Evolutionary conservation across 768 basidiomycete genomes (phyloP).

Genomic region (Panellus pusillus): DNA sequence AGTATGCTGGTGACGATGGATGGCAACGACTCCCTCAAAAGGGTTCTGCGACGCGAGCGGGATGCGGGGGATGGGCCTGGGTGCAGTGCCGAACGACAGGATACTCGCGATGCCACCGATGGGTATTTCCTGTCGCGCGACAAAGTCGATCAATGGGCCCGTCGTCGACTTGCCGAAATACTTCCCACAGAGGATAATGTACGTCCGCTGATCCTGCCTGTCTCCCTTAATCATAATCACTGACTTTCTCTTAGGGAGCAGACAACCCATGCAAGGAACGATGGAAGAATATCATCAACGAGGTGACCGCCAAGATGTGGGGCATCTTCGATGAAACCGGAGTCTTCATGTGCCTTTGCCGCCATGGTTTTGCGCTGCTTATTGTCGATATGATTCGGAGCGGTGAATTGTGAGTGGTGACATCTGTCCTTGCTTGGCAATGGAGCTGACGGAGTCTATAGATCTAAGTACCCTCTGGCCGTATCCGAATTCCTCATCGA

Average conservation of each 20-base stretch:
- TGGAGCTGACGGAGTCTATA: no score
- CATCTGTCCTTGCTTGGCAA: no score
- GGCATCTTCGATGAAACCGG: conserved; percentile 37
- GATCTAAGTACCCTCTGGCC: conserved; percentile 5
- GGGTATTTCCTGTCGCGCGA: conserved; percentile 22
- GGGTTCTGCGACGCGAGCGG: neutral
- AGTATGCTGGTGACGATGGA: conserved; percentile 29
- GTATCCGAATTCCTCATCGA: neutral
- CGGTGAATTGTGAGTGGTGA: conserved; percentile 39
- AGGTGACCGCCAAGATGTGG: conserved; percentile 28
- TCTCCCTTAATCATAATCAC: no score
- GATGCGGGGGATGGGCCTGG: conserved; percentile 5
- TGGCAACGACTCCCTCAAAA: conserved; percentile 30
- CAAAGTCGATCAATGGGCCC: neutral
- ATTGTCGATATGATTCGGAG: conserved; percentile 34
- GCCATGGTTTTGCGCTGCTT: conserved; percentile 32
- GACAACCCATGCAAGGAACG: neutral
- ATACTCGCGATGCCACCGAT: conserved; percentile 4
- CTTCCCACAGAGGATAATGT: neutral
- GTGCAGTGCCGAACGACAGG: conserved; percentile 6
- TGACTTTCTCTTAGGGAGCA: neutral
- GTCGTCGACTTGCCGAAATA: neutral
- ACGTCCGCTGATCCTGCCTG: neutral
- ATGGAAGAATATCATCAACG: conserved; percentile 25
- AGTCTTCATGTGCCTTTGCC: conserved; percentile 35